Percentiles rank a stretch among this genome's conserved stretches.
Conservation (phyloP, 306 rosid species). For the Hippophae tibetana region DNA sequence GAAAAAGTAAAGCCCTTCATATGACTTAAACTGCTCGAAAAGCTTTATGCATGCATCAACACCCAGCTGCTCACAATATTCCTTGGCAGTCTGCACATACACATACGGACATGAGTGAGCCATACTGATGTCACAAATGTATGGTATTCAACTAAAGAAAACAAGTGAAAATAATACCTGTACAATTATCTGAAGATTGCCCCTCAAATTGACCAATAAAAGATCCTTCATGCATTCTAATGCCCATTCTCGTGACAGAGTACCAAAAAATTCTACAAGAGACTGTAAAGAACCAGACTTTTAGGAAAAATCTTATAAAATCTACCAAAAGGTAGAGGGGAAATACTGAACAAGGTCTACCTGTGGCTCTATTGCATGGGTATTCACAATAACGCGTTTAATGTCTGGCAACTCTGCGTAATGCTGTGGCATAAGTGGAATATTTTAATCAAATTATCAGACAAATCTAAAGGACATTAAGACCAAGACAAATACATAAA, state of each 20-base stretch:
- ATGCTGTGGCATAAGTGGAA: slow-evolving; percentile 59
- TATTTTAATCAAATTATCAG: slow-evolving; percentile 11
- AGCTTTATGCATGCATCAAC: slow-evolving; percentile 83
- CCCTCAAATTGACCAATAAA: slow-evolving; percentile 90
- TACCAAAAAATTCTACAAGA: slow-evolving; percentile 94
- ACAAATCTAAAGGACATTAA: not conserved
- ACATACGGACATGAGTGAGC: slow-evolving; percentile 11
- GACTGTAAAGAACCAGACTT: slow-evolving; percentile 45
- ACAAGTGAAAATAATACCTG: slow-evolving; percentile 39
- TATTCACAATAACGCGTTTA: slow-evolving; percentile 90
- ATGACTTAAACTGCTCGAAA: slow-evolving; percentile 96
- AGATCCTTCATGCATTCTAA: slow-evolving; percentile 99
- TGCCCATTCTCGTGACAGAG: slow-evolving; percentile 93
- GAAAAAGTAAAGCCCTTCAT: slow-evolving; percentile 95
- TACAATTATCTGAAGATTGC: slow-evolving; percentile 95
- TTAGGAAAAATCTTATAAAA: slow-evolving; percentile 12
- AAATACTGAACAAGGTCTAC: slow-evolving; percentile 26
- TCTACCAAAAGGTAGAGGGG: slow-evolving; percentile 11
- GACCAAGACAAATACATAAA: not conserved
- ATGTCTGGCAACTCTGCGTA: slow-evolving; percentile 96
- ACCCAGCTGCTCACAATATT: slow-evolving; percentile 95
- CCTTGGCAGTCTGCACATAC: slow-evolving; percentile 77
- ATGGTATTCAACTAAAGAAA: slow-evolving; percentile 5
- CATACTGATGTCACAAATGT: slow-evolving; percentile 13
- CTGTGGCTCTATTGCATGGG: slow-evolving; percentile 99